Conservation (phyloP, 371 early-diverging fungal genomes). For the Funneliformis caledonium region DNA sequence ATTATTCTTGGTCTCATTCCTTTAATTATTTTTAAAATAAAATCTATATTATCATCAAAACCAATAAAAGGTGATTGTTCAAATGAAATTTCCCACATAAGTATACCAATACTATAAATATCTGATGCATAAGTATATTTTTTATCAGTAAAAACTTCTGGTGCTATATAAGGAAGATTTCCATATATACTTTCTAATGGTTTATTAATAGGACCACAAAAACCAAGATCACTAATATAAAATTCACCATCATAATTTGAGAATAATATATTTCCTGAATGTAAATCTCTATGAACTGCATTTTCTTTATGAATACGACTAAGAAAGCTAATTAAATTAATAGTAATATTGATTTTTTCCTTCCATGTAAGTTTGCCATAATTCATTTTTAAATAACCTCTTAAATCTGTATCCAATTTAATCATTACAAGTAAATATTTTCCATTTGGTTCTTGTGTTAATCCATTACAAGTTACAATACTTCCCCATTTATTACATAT, state of each 20-base stretch:
- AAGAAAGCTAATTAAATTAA: not conserved
- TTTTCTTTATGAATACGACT: not conserved
- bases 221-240: constrained; percentile 27
- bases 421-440: not conserved
- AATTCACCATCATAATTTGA: not conserved
- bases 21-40: not conserved
- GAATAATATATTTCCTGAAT: constrained; percentile 13
- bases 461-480: not conserved
- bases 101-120: constrained; percentile 25
- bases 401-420: not conserved
- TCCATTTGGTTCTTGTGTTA: not conserved
- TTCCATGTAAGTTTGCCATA: not conserved
- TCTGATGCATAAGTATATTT: constrained; percentile 10
- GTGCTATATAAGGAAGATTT: constrained; percentile 28
- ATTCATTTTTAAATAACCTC: not conserved
- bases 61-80: not conserved
- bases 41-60: not conserved
- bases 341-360: not conserved
- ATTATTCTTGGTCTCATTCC: not conserved
- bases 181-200: constrained; percentile 1
- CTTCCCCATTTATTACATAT: not conserved
- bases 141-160: constrained; percentile 1
- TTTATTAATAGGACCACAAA: constrained; percentile 1
- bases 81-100: constrained; percentile 24
- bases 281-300: constrained; percentile 17